Evolutionary conservation across 148 eudicot genomes (phyloP), one percentile per base, ranked within the genome.

Genomic region (Euryodendron excelsum): DNA sequence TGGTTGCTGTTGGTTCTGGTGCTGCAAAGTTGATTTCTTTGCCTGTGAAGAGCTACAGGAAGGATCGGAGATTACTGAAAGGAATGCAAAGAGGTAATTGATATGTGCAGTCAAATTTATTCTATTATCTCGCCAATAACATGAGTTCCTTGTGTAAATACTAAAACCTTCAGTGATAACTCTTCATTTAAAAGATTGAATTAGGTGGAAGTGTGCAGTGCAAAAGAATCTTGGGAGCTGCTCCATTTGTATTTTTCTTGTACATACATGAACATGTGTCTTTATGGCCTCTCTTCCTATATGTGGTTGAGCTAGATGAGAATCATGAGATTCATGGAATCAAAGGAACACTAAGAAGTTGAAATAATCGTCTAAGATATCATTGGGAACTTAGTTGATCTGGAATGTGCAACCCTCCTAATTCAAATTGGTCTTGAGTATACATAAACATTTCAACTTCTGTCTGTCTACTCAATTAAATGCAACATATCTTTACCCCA

Each of bases 61-160:
- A 89, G 87, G 98, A 96, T 69, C 89, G 84, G 75, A 89, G 89
- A 79, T 81, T 96, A 84, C 84, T 96, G 55, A 96, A 96, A 87
- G 98, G 99, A 80, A 79, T 96, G 84, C 99, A 96, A 89, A 88
- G 99, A 93, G 99, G 99, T 93, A 87, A 80, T 12, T 39, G 36
- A 23, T 21, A 27, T 53, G 13, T 74, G 11, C 30, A 52, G 65
- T 47, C 23, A 34, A 44, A 23, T 33, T 12, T 28, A 11, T 39
- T 69, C 15, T 9, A 12, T 62, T 69, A 14, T 69, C 13, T n/a
- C 15, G 25, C 11, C 13, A n/a, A 8, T 23, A 37, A 11, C 23
- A 77, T 27, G 41, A 52, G 37, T 73, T 47, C 39, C 36, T 78
- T 23, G 8, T 56, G 20, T 44, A 14, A 21, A 34, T 33, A 34